Evolutionary conservation across 2,329 filamentous ascomycete genomes (phyloP), one percentile per base, ranked within the genome.

Genomic region (Pseudopithomyces maydicus): DNA sequence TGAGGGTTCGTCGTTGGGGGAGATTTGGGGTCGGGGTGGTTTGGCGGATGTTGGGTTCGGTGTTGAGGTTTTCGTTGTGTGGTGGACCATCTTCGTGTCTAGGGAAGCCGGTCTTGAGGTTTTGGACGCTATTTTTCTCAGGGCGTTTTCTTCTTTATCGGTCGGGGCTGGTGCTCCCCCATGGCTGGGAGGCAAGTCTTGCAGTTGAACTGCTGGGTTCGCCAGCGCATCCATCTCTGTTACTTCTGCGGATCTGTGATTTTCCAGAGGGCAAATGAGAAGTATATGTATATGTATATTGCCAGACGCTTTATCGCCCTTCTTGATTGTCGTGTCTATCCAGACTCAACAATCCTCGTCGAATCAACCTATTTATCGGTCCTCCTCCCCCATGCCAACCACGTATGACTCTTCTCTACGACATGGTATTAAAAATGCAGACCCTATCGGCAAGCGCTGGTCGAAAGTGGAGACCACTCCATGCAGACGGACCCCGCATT

Each of bases 201-300:
- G 70, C 46, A 67, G 41, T 32, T 68, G 65, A 14, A 69, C 69
- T 1, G 60, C 60, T 23, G 70, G 63, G 12, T 70, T 72, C 19
- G 69, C 61, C 33, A 60, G 58, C 32, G 67, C 62, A 58, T 73
- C 70, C 71, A 74, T 74, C 2, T 56, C 26, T 10, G 2, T 36
- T 36, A 15, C 35, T 36, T 15, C 39, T 19, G 19, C 19, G 1
- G 8, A n/a, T 5, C n/a, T 41, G 6, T 15, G 1, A n/a, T 19
- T 23, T 20, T 15, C 17, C 11, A 11, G 10, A 6, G 7, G 1
- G 12, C n/a, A 17, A 7, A 46, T 8, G 10, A 6, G 5, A 23
- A 36, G 11, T 22, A 36, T 22, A 15, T 6, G 22, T 32, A 19
- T 8, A 12, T 15, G 19, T 22, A 10, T 36, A 36, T n/a, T 7